Evolutionary conservation across 352 stramenopile genomes (phyloP), one percentile per base, ranked within the genome.

Genomic region (Phytophthora pini): DNA sequence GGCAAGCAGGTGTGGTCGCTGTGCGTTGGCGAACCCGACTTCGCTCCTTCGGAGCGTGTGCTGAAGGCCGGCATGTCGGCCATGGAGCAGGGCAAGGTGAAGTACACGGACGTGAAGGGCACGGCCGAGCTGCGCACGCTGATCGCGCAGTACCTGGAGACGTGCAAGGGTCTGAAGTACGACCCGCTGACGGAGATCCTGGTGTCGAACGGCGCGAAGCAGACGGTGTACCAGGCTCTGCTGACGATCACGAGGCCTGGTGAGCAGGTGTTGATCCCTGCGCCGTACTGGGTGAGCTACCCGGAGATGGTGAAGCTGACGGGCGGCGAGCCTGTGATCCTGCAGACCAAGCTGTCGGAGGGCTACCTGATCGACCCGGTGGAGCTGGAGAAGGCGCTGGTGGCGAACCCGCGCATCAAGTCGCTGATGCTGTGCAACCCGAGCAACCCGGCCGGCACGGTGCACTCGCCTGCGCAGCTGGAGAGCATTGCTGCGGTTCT

Each of bases 211-310:
- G 96, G 97, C 57, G 97, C 94, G 11, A 99, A 99, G 74, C 97
- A 98, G 69, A 89, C 76, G 39, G 90, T 98, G 7, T 99, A 95
- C 75, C 92, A 99, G 76, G 91, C 90, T 32, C 73, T 99, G 7
- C 68, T 99, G 45, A 90, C 93, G 3, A 83, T 97, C n/a, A 97
- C 82, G 58, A 88, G 93, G 32, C 77, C 84, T 12, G 95, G 95
- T 3, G 97, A 99, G 70, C 84, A 98, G 58, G 96, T 99, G 4
- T 75, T 99, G 46, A 94, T 99, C 40, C 97, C 97, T 38, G 91
- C 95, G 41, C 97, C 97, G 12, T 99, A 98, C 80, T 99, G 96
- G 96, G 94, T 98, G 27, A 98, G 88, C 29, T 99, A 99, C 85
- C 96, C 96, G 7, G 94, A 98, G 77, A 99, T 99, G 78, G 93